Percentiles rank a stretch among this genome's conserved stretches.
Conservation (phyloP, 768 basidiomycete genomes). For the Trametes maxima region DNA sequence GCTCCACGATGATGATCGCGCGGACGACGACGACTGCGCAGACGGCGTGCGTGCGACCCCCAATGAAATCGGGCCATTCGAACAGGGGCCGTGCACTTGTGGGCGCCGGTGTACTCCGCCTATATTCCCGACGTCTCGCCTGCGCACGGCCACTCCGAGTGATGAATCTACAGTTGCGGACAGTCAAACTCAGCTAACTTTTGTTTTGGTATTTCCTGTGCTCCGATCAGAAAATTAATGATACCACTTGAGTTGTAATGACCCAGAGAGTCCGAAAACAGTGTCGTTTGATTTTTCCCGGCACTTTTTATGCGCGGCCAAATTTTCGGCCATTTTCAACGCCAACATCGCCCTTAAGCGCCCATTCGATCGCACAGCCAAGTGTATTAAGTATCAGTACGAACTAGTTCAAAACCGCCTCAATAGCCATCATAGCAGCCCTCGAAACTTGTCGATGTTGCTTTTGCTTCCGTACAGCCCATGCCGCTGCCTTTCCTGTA, state of each 20-base stretch:
- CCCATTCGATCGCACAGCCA: neutral
- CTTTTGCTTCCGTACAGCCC: constrained; percentile 42
- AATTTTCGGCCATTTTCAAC: too few species aligned
- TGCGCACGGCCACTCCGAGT: too few species aligned
- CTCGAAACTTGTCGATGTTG: constrained; percentile 36
- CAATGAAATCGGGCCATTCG: neutral
- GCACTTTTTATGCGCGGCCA: too few species aligned
- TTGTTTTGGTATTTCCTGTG: too few species aligned
- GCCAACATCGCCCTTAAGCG: neutral
- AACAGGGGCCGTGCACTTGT: neutral
- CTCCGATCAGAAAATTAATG: too few species aligned
- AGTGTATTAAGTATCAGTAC: neutral
- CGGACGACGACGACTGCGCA: neutral
- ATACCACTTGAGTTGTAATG: too few species aligned
- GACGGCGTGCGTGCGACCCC: neutral
- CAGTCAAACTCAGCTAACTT: too few species aligned
- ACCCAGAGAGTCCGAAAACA: neutral
- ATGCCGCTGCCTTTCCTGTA: constrained; percentile 41
- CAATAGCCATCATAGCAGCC: neutral
- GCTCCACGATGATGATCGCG: too few species aligned
- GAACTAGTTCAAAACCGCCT: neutral
- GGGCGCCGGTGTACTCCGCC: constrained; percentile 13
- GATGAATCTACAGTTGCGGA: too few species aligned
- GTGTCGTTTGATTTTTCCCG: neutral
- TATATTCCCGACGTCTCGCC: too few species aligned